Evolutionary conservation across 345 rosid genomes (phyloP).

Genomic region (Linum usitatissimum): DNA sequence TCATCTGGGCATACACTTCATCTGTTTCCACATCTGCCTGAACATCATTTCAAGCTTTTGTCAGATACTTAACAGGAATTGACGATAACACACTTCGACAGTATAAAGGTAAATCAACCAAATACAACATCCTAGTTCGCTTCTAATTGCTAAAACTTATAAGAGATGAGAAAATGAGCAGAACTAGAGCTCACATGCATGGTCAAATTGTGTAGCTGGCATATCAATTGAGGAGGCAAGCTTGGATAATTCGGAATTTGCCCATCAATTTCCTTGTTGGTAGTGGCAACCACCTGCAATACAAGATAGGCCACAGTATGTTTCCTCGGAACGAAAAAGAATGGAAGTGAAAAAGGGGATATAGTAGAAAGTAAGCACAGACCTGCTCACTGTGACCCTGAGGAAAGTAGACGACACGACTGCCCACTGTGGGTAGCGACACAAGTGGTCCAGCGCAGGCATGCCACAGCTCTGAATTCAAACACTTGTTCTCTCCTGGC

Average conservation of each 20-base stretch:
- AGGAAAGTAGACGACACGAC: slow-evolving; percentile 27
- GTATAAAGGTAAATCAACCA: not conserved
- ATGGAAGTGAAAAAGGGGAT: not conserved
- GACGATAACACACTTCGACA: not conserved
- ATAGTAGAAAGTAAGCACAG: not conserved
- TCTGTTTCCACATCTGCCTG: slow-evolving; percentile 76
- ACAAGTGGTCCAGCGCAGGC: slow-evolving; percentile 30
- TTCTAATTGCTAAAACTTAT: too few species aligned
- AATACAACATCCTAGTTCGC: too few species aligned
- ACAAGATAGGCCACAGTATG: not conserved
- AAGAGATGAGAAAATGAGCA: too few species aligned
- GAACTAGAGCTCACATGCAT: not conserved
- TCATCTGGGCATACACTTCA: slow-evolving; percentile 78
- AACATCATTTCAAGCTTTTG: not conserved
- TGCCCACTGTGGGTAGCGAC: slow-evolving; percentile 23
- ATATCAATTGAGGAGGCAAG: slow-evolving; percentile 24
- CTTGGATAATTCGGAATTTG: slow-evolving; percentile 27
- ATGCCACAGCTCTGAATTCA: slow-evolving; percentile 29
- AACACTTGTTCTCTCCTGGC: slow-evolving; percentile 23
- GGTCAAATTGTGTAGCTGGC: slow-evolving; percentile 5
- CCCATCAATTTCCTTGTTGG: slow-evolving; percentile 22
- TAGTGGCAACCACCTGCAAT: slow-evolving; percentile 23
- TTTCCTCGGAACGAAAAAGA: not conserved
- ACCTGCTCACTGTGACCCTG: slow-evolving; percentile 32
- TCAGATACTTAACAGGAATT: not conserved